Evolutionary conservation across 257 asterid species (phyloP).

Genomic region (Hygrophila difformis): DNA sequence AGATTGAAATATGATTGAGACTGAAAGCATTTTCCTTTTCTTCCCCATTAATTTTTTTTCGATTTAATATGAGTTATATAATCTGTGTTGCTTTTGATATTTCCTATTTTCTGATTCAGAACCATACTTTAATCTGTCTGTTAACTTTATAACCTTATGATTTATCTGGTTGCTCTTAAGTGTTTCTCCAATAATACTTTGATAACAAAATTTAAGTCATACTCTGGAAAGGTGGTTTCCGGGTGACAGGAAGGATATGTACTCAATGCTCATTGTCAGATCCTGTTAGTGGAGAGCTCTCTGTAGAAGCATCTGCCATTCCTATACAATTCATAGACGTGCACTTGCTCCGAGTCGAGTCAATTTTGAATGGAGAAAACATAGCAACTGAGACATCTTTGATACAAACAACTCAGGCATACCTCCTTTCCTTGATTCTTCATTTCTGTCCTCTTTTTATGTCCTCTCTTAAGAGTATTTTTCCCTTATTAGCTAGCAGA

Average conservation of each 20-base stretch:
- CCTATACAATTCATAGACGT: slow-evolving; percentile 72
- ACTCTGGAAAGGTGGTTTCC: slow-evolving; percentile 91
- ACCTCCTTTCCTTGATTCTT: not conserved
- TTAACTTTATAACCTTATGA: too few species aligned
- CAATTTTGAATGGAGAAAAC: slow-evolving; percentile 73
- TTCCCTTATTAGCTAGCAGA: not conserved
- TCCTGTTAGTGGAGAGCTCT: slow-evolving; percentile 65
- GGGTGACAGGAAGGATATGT: slow-evolving; percentile 63
- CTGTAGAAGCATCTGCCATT: slow-evolving; percentile 66
- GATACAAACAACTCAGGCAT: slow-evolving; percentile 85
- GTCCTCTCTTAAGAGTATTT: not conserved
- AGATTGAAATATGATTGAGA: too few species aligned
- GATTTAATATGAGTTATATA: too few species aligned
- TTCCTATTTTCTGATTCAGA: too few species aligned
- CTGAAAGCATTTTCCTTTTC: too few species aligned
- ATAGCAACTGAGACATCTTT: slow-evolving; percentile 66
- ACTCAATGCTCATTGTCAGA: slow-evolving; percentile 65
- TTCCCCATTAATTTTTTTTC: too few species aligned
- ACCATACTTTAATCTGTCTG: too few species aligned
- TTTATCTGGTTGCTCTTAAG: too few species aligned
- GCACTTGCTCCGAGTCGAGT: slow-evolving; percentile 72
- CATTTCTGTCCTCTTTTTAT: too few species aligned
- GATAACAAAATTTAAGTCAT: too few species aligned
- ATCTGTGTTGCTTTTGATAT: too few species aligned
- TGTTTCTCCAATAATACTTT: too few species aligned